These are phyloP conservation scores for Ramicandelaber brevisporus DNA, from an alignment of 192 early-diverging fungal genomes.

Conservation along the genomic window DNA sequence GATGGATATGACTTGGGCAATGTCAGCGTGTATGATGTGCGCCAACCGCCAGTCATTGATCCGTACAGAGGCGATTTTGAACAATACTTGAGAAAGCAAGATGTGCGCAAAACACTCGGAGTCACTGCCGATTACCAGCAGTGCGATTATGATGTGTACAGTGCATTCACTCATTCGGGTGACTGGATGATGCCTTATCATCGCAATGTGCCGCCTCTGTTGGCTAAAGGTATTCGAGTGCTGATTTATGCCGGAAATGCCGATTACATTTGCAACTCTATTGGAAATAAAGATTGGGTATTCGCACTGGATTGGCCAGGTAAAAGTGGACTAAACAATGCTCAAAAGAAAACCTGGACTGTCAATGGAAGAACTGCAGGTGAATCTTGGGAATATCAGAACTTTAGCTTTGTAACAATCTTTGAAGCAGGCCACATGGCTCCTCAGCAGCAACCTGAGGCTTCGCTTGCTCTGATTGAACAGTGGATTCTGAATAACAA, in stretches of 20 bases:
- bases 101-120: constrained; percentile 48
- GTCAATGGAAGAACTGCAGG: constrained; percentile 29
- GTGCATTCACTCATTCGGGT: constrained; percentile 50
- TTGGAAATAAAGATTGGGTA: constrained; percentile 79
- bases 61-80: constrained; percentile 57
- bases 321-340: constrained; percentile 32
- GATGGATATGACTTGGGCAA: constrained; percentile 52
- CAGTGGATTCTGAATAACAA: too few relatives aligned
- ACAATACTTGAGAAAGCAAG: constrained; percentile 42
- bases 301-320: constrained; percentile 66
- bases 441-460: constrained; percentile 78
- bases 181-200: constrained; percentile 80
- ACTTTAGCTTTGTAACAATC: constrained; percentile 63
- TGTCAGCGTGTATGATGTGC: constrained; percentile 88
- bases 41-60: constrained; percentile 52
- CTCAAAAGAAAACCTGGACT: constrained; percentile 43
- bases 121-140: constrained; percentile 36
- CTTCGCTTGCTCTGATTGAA: constrained; percentile 66
- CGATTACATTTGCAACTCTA: constrained; percentile 84
- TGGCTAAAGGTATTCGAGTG: constrained; percentile 56
- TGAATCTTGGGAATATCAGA: constrained; percentile 36
- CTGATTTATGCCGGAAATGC: constrained; percentile 83
- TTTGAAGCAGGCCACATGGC: constrained; percentile 79
- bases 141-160: constrained; percentile 68
- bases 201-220: constrained; percentile 31